phyloP scores from a whole-genome alignment of 2,329 filamentous ascomycete genomes.

The Colletotrichum higginsianum region DNA sequence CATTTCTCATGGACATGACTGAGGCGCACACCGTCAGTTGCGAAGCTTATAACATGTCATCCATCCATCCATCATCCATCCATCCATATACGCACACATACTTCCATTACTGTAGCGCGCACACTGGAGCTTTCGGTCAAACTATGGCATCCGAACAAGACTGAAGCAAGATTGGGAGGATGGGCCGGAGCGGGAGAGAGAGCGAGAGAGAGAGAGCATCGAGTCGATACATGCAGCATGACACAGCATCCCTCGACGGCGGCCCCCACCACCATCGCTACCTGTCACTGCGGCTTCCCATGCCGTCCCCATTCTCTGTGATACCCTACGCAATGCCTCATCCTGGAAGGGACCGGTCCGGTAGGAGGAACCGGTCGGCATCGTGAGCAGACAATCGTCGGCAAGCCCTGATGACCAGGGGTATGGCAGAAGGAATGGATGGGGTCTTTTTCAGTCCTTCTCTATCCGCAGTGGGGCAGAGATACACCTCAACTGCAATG shows the following conservation, averaged over 20 bases:
- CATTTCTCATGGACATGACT: neutral
- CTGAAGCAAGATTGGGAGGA: neutral
- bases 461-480: neutral
- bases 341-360: neutral
- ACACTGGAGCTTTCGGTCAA: neutral
- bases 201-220: neutral
- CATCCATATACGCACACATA: neutral
- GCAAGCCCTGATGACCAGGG: conserved; percentile 12
- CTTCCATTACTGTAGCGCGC: neutral
- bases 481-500: neutral
- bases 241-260: conserved; percentile 26
- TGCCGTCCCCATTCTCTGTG: conserved; percentile 9
- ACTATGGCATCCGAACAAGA: neutral
- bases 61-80: neutral
- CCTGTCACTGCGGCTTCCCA: conserved; percentile 26
- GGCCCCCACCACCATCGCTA: conserved; percentile 20
- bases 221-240: conserved; percentile 26
- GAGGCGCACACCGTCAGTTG: conserved; percentile 22
- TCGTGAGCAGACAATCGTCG: neutral
- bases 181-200: neutral
- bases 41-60: conserved; percentile 13
- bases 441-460: neutral
- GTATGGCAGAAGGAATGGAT: neutral
- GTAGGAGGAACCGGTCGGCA: conserved; percentile 1
- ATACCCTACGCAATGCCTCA: conserved; percentile 16